Base-by-base conservation (phyloP, 2,329 filamentous ascomycete species). In the Helminthosporium solani region DNA sequence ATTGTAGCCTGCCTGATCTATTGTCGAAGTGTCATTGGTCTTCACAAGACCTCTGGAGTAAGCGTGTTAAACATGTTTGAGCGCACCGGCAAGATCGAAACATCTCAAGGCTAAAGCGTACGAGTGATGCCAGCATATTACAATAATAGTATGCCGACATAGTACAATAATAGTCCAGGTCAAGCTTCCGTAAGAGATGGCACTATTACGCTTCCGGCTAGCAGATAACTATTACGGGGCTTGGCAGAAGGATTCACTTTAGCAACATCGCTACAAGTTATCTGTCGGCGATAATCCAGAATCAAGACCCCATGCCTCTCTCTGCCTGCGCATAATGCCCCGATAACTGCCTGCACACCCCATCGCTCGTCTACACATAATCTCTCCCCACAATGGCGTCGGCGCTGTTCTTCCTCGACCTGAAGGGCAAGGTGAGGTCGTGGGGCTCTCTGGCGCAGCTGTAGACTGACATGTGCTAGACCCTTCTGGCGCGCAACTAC, bases 401-500 rank as follows among this genome's bases (percentile, higher is more conserved):
- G 50, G 94, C 94, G 56, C 72, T 99, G 66, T 99, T 99, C 82
- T 99, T 99, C 73, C 86, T 99, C 66, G 94, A 99, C 74, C 82
- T 99, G 60, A 99, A 99, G 90, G 94, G 94, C 88, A 99, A 99
- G 87, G 90, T 95, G 73, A 53, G 77, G 54, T 57, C 50, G 56
- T 60, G 58, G 58, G 57, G 58, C 42, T 52, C 37, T 37, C 39
- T 36, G 40, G 38, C 44, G 50, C 42, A 54, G 56, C 54, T 58
- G 45, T 48, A 44, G 58, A 53, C 59, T 70, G 50, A 70, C 52
- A 45, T 53, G 37, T 25, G 48, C 44, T 47, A 96, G 91, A 97
- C 94, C 78, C 91, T 99, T 63, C 82, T 99, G 67, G 94, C 94
- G 73, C 89, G 94, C 68, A 99, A 99, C 78, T 99, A 99, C 74